phyloP scores from a whole-genome alignment of 768 basidiomycete genomes.

The Russula earlei region DNA sequence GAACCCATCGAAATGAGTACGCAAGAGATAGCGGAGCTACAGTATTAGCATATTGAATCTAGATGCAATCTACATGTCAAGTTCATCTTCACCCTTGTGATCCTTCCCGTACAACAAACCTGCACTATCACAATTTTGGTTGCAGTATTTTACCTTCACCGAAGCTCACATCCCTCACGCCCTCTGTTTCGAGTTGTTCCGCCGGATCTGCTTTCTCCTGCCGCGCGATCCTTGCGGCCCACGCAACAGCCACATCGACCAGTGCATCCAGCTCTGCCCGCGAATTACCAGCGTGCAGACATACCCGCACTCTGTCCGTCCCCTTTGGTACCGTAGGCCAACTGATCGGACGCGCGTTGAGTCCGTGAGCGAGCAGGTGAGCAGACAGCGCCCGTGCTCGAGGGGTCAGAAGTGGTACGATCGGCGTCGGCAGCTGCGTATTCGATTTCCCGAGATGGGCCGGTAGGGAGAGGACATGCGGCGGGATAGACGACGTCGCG shows the following conservation, averaged over 20 bases:
- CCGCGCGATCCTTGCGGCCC: slow-evolving; percentile 28
- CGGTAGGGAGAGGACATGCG: slow-evolving; percentile 27
- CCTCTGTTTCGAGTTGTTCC: background rate
- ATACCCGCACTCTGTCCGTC: slow-evolving; percentile 78
- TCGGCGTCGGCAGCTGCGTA: slow-evolving; percentile 48
- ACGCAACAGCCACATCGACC: slow-evolving; percentile 38
- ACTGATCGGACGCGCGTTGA: slow-evolving; percentile 68
- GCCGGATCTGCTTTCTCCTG: background rate
- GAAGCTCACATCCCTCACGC: background rate
- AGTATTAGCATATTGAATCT: no score
- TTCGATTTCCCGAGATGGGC: slow-evolving; percentile 11
- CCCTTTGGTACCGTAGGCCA: slow-evolving; percentile 90
- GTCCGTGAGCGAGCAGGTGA: slow-evolving; percentile 42
- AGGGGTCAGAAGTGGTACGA: slow-evolving; percentile 76
- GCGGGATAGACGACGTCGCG: slow-evolving; percentile 24
- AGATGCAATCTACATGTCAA: no score
- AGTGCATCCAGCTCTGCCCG: slow-evolving; percentile 51
- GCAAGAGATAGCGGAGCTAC: no score
- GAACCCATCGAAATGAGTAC: no score
- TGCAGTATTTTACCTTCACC: background rate
- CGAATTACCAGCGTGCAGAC: slow-evolving; percentile 74
- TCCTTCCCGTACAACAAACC: background rate
- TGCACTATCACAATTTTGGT: slow-evolving; percentile 1
- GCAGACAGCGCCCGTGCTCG: slow-evolving; percentile 65
- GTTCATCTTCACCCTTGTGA: no score